Percentiles rank a stretch among this genome's conserved stretches.
These are phyloP conservation scores for Castanopsis chinensis DNA, from an alignment of 306 rosid species.

Conservation along the genomic window DNA sequence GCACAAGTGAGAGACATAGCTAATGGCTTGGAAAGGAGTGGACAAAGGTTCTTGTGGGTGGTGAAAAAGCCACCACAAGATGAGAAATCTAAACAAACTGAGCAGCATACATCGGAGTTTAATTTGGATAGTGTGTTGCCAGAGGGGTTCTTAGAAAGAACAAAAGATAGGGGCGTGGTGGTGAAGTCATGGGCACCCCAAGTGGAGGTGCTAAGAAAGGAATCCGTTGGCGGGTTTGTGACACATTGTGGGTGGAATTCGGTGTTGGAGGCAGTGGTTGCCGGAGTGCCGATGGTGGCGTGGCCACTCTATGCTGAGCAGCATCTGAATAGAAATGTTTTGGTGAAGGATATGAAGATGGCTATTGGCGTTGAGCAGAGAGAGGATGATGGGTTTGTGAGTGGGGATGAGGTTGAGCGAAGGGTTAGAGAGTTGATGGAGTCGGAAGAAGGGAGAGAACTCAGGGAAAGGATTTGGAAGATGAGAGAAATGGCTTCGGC, in stretches of 20 bases:
- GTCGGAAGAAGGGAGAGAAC: constrained; percentile 22
- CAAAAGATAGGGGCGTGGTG: constrained; percentile 31
- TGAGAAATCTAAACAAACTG: constrained; percentile 4
- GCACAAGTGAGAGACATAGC: constrained; percentile 24
- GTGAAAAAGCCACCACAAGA: constrained; percentile 8
- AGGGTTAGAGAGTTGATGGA: constrained; percentile 37
- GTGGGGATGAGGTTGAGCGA: constrained; percentile 25
- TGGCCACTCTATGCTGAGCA: constrained; percentile 50
- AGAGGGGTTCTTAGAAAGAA: constrained; percentile 35
- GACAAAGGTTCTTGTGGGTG: constrained; percentile 24
- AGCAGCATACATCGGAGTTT: background rate
- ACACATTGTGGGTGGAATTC: constrained; percentile 48
- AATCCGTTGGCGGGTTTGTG: constrained; percentile 38
- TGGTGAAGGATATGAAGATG: constrained; percentile 30
- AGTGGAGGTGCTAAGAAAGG: constrained; percentile 25
- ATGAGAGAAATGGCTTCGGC: constrained; percentile 20
- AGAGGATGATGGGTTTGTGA: constrained; percentile 34
- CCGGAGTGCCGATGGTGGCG: constrained; percentile 36
- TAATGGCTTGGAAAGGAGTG: constrained; percentile 25
- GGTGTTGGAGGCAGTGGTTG: constrained; percentile 31
- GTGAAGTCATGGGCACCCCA: constrained; percentile 44
- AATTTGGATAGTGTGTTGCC: constrained; percentile 15
- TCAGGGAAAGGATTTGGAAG: constrained; percentile 18
- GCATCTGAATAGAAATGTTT: constrained; percentile 27
- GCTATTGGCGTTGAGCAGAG: constrained; percentile 34